Evolutionary conservation across 768 basidiomycete genomes (phyloP).

Genomic region (Kwoniella newhampshirensis): DNA sequence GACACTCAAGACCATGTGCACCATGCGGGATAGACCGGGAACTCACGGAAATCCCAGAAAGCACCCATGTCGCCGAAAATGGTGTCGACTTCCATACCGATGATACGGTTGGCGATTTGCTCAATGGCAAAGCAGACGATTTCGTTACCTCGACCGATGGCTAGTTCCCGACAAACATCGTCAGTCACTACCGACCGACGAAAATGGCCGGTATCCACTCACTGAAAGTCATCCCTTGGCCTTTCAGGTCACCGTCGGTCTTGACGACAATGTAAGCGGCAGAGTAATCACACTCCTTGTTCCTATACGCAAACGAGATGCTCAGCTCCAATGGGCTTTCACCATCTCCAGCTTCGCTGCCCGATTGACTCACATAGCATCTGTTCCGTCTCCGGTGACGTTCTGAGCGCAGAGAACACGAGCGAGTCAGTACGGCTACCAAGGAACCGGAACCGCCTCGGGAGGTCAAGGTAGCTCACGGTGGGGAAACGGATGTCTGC

Average conservation of each 20-base stretch:
- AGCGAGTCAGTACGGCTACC: not conserved
- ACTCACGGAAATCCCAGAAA: constrained; percentile 70
- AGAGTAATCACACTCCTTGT: constrained; percentile 93
- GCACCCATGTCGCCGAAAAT: constrained; percentile 88
- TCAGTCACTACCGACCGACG: not conserved
- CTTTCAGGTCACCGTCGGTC: constrained; percentile 69
- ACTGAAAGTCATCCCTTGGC: constrained; percentile 60
- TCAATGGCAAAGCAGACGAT: constrained; percentile 84
- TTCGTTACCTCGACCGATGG: constrained; percentile 74
- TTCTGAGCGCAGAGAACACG: constrained; percentile 55
- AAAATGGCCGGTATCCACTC: constrained; percentile 13
- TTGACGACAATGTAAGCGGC: constrained; percentile 82
- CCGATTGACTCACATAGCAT: constrained; percentile 86
- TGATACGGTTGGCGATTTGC: constrained; percentile 73
- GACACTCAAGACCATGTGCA: no score
- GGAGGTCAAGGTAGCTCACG: constrained; percentile 20
- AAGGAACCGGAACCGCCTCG: not conserved
- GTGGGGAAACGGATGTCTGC: constrained; percentile 90
- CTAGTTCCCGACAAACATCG: constrained; percentile 15
- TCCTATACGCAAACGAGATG: constrained; percentile 59
- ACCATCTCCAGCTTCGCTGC: not conserved
- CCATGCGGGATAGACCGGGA: no score
- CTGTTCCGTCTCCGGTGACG: constrained; percentile 84
- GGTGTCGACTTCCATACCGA: constrained; percentile 76
- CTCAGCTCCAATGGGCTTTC: no score